Conservation (phyloP, 345 rosid species). For the Garcia nutans region DNA sequence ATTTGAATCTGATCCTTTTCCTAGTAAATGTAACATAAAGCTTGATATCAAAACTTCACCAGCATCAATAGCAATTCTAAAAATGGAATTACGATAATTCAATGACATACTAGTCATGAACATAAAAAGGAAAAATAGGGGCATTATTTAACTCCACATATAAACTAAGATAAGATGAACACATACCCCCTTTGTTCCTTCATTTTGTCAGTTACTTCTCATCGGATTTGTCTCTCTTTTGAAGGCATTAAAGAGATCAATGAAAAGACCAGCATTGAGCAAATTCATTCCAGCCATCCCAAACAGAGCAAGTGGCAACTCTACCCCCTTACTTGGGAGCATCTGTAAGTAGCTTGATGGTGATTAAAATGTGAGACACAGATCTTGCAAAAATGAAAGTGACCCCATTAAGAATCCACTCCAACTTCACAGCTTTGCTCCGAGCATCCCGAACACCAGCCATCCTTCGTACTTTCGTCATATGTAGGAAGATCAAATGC, state of each 20-base stretch:
- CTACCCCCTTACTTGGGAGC: slow-evolving; percentile 69
- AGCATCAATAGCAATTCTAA: too few species aligned
- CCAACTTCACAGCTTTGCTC: slow-evolving; percentile 59
- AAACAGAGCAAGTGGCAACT: slow-evolving; percentile 77
- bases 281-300: slow-evolving; percentile 92
- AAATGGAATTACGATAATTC: too few species aligned
- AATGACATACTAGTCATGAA: too few species aligned
- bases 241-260: slow-evolving; percentile 72
- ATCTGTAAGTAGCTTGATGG: slow-evolving; percentile 68
- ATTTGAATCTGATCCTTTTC: too few species aligned
- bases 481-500: slow-evolving; percentile 83
- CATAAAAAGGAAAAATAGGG: too few species aligned
- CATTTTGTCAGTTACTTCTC: slow-evolving; percentile 20
- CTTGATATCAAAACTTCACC: too few species aligned
- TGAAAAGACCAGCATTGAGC: slow-evolving; percentile 65
- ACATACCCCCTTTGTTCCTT: neutral
- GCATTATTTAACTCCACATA: too few species aligned
- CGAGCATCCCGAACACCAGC: slow-evolving; percentile 69
- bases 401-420: slow-evolving; percentile 77
- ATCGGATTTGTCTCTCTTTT: slow-evolving; percentile 51
- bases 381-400: slow-evolving; percentile 59
- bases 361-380: slow-evolving; percentile 59
- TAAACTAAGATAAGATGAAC: neutral
- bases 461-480: slow-evolving; percentile 83
- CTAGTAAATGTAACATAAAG: too few species aligned